Base-by-base conservation (phyloP, 2,329 filamentous ascomycete species). In the Colletotrichum sublineola region DNA sequence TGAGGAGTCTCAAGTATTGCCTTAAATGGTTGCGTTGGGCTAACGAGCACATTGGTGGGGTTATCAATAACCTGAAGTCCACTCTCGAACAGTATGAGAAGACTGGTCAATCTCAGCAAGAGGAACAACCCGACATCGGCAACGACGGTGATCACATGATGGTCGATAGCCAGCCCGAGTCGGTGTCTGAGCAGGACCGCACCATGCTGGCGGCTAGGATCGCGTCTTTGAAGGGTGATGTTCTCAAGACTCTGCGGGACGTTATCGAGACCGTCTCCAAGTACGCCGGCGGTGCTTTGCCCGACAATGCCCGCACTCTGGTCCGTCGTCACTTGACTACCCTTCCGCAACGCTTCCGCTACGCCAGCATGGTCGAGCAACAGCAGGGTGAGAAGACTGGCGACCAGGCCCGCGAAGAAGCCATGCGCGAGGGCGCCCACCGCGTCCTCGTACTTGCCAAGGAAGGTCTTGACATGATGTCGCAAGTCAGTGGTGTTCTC, bases 391-490 rank as follows among this genome's bases (percentile, higher is more conserved):
- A 73, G 72, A 75, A 79, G 77, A 75, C 76, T 11, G 80, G 80
- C 29, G 75, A 71, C 8, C 65, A 70, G 63, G 75, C 75, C n/a
- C 80, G 80, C 36, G 84, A 86, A 66, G 80, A 81, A 66, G 83
- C 85, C 57, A 81, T 84, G 15, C 82, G 83, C 2, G 87, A 91
- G 36, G 86, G 87, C 63, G 95, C 94, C 0, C 92, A 95, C 76
- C 88, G 93, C 52, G 95, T 97, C 68, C 84, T 98, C 15, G 90
- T 96, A 1, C 90, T 98, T 63, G 96, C 96, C 8, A 93, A 93
- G 77, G 96, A 98, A 80, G 94, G 95, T 0, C 86, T 98, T 18
- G 95, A 98, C 76, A 97, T 98, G 92, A 95, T 98, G 87, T 89
- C 91, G 1, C 95, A 98, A 80, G 94, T 99, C 62, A 96, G 92